Evolutionary conservation across 257 asterid species (phyloP), one percentile per base, ranked within the genome.

Genomic region (Petunia secreta): DNA sequence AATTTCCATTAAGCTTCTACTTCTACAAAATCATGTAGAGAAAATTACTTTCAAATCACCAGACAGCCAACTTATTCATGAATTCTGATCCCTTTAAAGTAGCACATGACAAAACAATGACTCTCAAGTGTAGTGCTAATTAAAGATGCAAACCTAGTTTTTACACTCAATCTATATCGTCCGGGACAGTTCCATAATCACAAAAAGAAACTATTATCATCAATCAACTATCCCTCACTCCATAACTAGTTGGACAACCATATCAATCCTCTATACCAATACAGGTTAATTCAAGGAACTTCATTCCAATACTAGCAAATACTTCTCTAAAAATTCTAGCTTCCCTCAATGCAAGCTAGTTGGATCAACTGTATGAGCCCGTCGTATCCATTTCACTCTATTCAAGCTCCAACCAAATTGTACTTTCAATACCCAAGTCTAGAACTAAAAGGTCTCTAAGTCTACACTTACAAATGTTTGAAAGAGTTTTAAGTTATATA

Each of bases 281-380:
- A 10, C 71, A 2, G 10, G 25, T 63, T 38, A 52, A 52, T 4
- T 63, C 5, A 46, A 63, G 25, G 73, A 15, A 65, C 50, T 1
- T 0, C 1, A 65, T 65, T 38, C 73, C 73, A 64, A 64, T 39
- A 41, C 73, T 65, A 65, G n/a, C 73, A 65, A 65, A 39, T 39
- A 1, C 38, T 39, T 65, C 73, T 65, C 36, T 52, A 52, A 52
- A 10, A 52, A 13, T 1, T 10, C 11, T 2, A 52, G 15, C 38
- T 65, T 13, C 10, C 52, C 73, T 15, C 73, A 65, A 39, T 65
- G 3, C 25, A 64, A 65, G 39, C 50, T 39, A 65, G 36, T 43
- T 3, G 4, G 50, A 65, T 65, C 2, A 34, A 65, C 36, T 65
- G 39, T 39, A 65, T 65, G 15, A 65, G 39, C 73, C 5, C 57